Conservation (phyloP, 139 green algal species). For the Chlamydomonas sphaeroides region DNA sequence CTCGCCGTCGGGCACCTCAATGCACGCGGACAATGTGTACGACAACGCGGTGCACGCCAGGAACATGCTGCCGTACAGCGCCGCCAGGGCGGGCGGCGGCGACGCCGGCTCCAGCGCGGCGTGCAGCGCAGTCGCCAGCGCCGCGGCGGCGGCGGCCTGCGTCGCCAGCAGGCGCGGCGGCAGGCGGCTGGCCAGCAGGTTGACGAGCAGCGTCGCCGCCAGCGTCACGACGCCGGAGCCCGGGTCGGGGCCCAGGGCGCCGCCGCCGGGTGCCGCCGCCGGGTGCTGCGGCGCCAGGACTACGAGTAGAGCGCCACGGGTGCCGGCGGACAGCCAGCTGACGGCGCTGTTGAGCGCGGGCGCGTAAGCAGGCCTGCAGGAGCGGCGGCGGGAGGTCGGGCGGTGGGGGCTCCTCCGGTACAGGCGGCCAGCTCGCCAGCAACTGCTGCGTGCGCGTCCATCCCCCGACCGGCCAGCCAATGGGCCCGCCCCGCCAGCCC, state of each 20-base stretch:
- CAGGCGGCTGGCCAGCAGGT: conserved; percentile 5
- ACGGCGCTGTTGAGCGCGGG: not conserved
- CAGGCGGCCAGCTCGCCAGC: no score
- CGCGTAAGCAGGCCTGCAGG: not conserved
- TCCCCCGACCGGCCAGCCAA: no score
- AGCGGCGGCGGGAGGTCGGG: no score
- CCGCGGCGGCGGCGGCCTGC: not conserved
- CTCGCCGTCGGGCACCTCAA: no score
- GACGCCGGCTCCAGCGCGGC: not conserved
- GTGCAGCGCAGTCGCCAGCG: not conserved
- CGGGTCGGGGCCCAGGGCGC: not conserved
- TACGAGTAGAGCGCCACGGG: not conserved
- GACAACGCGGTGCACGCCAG: no score
- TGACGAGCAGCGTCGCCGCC: not conserved
- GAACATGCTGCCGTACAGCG: not conserved
- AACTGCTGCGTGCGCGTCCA: no score
- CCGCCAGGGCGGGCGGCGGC: not conserved
- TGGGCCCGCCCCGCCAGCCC: no score
- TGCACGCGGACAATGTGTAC: no score
- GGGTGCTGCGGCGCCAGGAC: not conserved
- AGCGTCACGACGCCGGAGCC: not conserved
- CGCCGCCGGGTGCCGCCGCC: not conserved
- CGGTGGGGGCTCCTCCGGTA: no score
- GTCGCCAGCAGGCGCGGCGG: not conserved
- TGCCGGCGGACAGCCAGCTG: not conserved